These are phyloP conservation scores for Fraxinus velutina DNA, from an alignment of 305 asterid species.

Conservation along the genomic window DNA sequence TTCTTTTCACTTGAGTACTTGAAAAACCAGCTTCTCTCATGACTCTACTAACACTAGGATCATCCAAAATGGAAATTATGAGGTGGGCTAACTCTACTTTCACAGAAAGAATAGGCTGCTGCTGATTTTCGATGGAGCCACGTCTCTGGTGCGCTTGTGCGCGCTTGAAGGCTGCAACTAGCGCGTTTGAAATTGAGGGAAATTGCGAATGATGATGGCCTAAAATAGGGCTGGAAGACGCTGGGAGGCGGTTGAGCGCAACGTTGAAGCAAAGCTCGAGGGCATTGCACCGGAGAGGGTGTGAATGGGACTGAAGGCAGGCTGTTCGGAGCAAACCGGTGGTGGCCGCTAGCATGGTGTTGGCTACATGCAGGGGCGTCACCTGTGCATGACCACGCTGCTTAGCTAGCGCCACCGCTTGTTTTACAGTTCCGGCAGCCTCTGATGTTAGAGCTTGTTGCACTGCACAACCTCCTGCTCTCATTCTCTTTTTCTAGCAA, in stretches of 20 bases:
- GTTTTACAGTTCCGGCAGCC: conserved; percentile 60
- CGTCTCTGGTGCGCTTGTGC: conserved; percentile 49
- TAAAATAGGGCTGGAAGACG: conserved; percentile 43
- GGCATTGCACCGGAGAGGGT: conserved; percentile 87
- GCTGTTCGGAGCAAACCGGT: conserved; percentile 58
- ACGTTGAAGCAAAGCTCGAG: conserved; percentile 95
- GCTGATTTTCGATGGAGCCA: conserved; percentile 69
- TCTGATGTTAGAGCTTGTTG: conserved; percentile 66
- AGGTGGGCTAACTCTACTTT: conserved; percentile 83
- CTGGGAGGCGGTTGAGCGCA: conserved; percentile 79
- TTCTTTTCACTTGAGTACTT: conserved; percentile 68
- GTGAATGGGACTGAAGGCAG: conserved; percentile 70
- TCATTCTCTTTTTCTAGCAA: conserved; percentile 29
- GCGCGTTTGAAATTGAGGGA: conserved; percentile 77
- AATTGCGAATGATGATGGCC: conserved; percentile 23
- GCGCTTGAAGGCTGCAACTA: conserved; percentile 81
- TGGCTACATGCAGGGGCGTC: conserved; percentile 92
- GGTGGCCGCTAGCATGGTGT: conserved; percentile 60
- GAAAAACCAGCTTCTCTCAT: conserved; percentile 97
- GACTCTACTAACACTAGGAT: conserved; percentile 92
- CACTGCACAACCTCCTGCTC: conserved; percentile 61
- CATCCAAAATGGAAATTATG: conserved; percentile 75
- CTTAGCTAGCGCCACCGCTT: conserved; percentile 64
- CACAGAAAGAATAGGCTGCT: conserved; percentile 56
- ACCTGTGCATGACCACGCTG: conserved; percentile 93